phyloP scores from a whole-genome alignment of 176 grass and related monocot species.

The Paspalum vaginatum region DNA sequence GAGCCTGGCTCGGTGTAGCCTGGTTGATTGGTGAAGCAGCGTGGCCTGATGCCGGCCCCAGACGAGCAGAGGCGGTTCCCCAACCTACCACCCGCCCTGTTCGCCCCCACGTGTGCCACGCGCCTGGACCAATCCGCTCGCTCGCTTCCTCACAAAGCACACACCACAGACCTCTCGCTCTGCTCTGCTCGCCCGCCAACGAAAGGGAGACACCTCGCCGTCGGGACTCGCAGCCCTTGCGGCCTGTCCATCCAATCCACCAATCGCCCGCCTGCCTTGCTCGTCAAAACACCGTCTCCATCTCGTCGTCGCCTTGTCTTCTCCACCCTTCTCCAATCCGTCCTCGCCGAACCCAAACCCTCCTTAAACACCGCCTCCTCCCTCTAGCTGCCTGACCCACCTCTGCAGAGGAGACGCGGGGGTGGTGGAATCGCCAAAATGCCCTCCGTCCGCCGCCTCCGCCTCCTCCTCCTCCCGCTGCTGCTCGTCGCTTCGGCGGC shows the following conservation, averaged over 20 bases:
- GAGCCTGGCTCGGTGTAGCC: too few relatives aligned
- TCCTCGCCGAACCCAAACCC: background rate
- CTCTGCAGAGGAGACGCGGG: too few relatives aligned
- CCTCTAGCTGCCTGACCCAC: too few relatives aligned
- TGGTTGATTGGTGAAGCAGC: too few relatives aligned
- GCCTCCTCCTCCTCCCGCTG: constrained; percentile 2
- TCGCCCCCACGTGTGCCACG: too few relatives aligned
- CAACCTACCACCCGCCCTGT: background rate
- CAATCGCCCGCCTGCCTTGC: background rate
- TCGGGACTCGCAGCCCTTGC: too few relatives aligned
- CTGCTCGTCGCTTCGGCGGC: constrained; percentile 9
- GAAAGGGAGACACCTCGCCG: too few relatives aligned
- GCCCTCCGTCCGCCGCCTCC: constrained; percentile 21
- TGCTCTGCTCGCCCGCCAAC: too few relatives aligned
- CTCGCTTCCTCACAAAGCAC: too few relatives aligned
- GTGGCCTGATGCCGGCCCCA: constrained; percentile 1
- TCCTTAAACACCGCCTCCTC: background rate
- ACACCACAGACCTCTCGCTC: too few relatives aligned
- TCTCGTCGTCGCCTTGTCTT: background rate
- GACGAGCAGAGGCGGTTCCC: background rate
- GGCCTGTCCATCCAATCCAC: background rate
- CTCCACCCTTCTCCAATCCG: constrained; percentile 8
- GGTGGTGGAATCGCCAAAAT: background rate
- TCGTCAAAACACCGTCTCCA: too few relatives aligned
- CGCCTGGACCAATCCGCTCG: too few relatives aligned